These are phyloP conservation scores for Chaetomiaceae sp. DNA, from an alignment of 2,329 filamentous ascomycete genomes.

Conservation along the genomic window DNA sequence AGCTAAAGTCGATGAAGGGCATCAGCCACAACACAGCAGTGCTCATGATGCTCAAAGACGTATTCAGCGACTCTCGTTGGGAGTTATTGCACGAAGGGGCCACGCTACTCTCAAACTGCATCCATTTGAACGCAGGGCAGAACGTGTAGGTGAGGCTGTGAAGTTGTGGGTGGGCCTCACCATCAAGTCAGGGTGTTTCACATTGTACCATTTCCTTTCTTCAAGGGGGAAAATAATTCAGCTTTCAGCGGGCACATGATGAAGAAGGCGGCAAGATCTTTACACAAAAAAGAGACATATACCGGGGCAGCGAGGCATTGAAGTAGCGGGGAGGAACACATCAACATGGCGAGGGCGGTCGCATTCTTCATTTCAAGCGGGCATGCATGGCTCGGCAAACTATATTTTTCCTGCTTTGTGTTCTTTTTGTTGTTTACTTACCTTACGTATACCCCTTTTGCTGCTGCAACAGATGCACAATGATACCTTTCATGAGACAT, in stretches of 20 bases:
- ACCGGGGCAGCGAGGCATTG: neutral
- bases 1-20: constrained; percentile 66
- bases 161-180: no score
- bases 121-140: constrained; percentile 46
- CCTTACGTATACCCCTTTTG: constrained; percentile 13
- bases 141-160: neutral
- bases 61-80: constrained; percentile 81
- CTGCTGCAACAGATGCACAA: neutral
- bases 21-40: constrained; percentile 81
- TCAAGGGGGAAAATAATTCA: neutral
- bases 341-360: neutral
- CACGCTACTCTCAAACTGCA: constrained; percentile 74
- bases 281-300: neutral
- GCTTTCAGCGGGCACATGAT: neutral
- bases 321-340: neutral
- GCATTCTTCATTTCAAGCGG: constrained; percentile 7
- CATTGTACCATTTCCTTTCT: neutral
- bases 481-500: neutral
- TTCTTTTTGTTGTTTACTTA: neutral
- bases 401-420: neutral
- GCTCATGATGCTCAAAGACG: constrained; percentile 74
- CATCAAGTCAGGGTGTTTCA: no score
- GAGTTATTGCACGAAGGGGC: constrained; percentile 87
- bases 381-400: constrained; percentile 5
- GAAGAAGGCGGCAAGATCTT: neutral